Conservation (phyloP, 768 basidiomycete genomes). For the Mycena albidolilacea region DNA sequence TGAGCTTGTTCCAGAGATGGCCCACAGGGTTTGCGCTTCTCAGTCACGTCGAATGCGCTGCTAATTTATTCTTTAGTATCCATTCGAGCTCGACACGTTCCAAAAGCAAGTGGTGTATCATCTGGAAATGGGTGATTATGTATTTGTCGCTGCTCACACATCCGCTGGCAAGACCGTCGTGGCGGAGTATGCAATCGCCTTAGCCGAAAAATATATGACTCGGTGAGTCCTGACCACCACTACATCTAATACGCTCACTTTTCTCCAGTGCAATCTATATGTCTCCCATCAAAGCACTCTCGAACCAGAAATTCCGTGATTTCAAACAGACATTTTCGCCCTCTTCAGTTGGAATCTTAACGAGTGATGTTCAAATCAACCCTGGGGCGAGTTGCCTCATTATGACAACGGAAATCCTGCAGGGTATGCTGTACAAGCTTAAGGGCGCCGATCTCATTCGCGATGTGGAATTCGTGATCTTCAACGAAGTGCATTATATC, state of each 20-base stretch:
- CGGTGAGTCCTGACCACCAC: slow-evolving; percentile 63
- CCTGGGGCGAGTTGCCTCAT: slow-evolving; percentile 97
- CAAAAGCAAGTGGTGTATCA: slow-evolving; percentile 99
- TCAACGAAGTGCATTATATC: slow-evolving; percentile 99
- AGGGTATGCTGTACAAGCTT: slow-evolving; percentile 99
- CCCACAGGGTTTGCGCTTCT: slow-evolving; percentile 77
- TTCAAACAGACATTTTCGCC: slow-evolving; percentile 97
- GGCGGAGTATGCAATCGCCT: slow-evolving; percentile 97
- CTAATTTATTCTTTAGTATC: slow-evolving; percentile 73
- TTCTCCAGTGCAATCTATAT: slow-evolving; percentile 93
- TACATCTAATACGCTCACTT: slow-evolving; percentile 25
- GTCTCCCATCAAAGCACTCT: slow-evolving; percentile 97
- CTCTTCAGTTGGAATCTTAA: slow-evolving; percentile 93
- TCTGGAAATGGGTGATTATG: slow-evolving; percentile 96
- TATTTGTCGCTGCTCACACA: slow-evolving; percentile 99
- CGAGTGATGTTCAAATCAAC: slow-evolving; percentile 99
- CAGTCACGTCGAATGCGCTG: not conserved
- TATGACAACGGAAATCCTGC: slow-evolving; percentile 98
- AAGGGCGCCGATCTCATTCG: slow-evolving; percentile 98
- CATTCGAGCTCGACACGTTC: slow-evolving; percentile 98
- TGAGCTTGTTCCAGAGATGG: slow-evolving; percentile 97
- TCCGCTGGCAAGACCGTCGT: slow-evolving; percentile 99
- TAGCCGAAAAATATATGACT: slow-evolving; percentile 99
- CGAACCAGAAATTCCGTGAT: slow-evolving; percentile 99
- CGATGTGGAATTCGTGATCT: slow-evolving; percentile 99